phyloP scores from a whole-genome alignment of 2,329 filamentous ascomycete species.

The Fusarium xylarioides region DNA sequence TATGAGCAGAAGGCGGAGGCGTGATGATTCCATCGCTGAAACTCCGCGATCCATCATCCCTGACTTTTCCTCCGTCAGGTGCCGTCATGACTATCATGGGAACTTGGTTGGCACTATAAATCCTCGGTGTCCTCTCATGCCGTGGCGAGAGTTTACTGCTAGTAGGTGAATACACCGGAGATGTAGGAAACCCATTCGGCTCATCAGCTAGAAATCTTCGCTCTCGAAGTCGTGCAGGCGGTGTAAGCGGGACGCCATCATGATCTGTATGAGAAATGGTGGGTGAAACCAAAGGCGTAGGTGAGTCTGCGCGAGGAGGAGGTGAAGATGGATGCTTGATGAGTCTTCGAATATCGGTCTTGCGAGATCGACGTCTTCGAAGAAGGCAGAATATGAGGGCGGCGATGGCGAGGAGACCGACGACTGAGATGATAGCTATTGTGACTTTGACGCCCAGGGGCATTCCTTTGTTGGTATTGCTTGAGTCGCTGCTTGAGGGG shows the following conservation, averaged over 20 bases:
- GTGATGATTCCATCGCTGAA: conserved; percentile 8
- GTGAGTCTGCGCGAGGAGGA: conserved; percentile 46
- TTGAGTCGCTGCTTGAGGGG: conserved; percentile 8
- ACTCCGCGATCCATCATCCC: not conserved
- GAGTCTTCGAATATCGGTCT: conserved; percentile 11
- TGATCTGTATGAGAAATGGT: conserved; percentile 40
- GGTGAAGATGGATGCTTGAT: conserved; percentile 39
- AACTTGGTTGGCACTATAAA: conserved; percentile 18
- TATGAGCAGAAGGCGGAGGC: conserved; percentile 11
- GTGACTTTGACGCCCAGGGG: conserved; percentile 55
- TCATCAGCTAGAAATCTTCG: conserved; percentile 48
- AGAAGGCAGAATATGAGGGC: conserved; percentile 51
- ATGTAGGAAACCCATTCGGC: conserved; percentile 47
- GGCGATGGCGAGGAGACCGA: conserved; percentile 51
- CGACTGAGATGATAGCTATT: conserved; percentile 54
- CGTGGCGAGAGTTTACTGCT: conserved; percentile 49
- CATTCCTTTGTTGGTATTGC: conserved; percentile 35
- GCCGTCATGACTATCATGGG: conserved; percentile 32
- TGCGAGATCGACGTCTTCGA: conserved; percentile 39
- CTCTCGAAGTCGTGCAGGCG: conserved; percentile 59
- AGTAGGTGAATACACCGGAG: conserved; percentile 51
- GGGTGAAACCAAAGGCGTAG: conserved; percentile 55
- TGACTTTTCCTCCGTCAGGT: conserved; percentile 11
- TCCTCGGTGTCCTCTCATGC: conserved; percentile 39
- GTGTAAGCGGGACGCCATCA: conserved; percentile 48